These are phyloP conservation scores for Cephaloascus albidus DNA, from an alignment of 805 yeast genomes.

Conservation along the genomic window DNA sequence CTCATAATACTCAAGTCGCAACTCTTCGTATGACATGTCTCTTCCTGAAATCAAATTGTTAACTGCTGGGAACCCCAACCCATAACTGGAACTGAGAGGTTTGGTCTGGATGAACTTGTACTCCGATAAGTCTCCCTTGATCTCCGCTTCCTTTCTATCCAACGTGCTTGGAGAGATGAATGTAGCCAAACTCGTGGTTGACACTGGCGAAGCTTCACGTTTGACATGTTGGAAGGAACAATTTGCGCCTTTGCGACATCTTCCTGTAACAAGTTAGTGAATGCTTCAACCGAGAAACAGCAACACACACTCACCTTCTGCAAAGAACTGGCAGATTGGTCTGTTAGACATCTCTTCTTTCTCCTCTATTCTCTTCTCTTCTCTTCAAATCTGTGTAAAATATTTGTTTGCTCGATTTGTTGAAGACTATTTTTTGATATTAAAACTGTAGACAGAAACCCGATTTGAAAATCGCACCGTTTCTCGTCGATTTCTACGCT, in stretches of 20 bases:
- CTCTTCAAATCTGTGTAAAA: not conserved
- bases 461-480: no score
- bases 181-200: slow-evolving; percentile 7
- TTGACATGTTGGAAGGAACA: not conserved
- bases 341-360: not conserved
- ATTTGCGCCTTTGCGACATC: not conserved
- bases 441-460: no score
- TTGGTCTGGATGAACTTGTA: slow-evolving; percentile 12
- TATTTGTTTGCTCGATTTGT: not conserved
- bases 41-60: slow-evolving; percentile 39
- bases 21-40: slow-evolving; percentile 47
- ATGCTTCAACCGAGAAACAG: not conserved
- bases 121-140: slow-evolving; percentile 11
- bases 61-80: slow-evolving; percentile 38
- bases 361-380: no score
- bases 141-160: slow-evolving; percentile 14
- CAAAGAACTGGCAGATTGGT: not conserved
- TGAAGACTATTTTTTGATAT: no score
- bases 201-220: not conserved
- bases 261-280: not conserved
- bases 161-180: slow-evolving; percentile 13
- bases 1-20: slow-evolving; percentile 33
- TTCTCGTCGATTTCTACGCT: no score
- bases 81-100: slow-evolving; percentile 34
- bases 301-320: not conserved